Conservation (phyloP, 805 yeast species). For the Torulaspora gathmanii region DNA sequence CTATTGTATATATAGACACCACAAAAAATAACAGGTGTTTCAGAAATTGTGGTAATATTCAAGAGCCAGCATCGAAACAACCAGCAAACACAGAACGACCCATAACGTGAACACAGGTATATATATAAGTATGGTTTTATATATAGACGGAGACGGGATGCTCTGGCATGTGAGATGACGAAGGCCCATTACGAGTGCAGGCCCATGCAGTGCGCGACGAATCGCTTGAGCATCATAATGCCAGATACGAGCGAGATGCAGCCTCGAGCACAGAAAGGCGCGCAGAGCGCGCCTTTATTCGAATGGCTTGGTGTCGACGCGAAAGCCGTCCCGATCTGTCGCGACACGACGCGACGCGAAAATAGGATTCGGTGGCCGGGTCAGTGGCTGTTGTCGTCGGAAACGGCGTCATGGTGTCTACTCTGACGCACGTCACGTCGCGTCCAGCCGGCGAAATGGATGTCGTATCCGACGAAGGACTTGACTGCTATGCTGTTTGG, state of each 20-base stretch:
- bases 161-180: not conserved
- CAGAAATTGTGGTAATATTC: not conserved
- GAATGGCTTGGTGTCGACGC: constrained; percentile 4
- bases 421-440: not conserved
- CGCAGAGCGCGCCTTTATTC: not conserved
- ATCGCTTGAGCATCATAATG: not conserved
- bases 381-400: not conserved
- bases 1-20: not conserved
- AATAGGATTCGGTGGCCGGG: not conserved
- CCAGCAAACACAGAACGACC: no score
- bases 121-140: no score
- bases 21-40: not conserved
- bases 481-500: constrained; percentile 19
- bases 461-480: constrained; percentile 29
- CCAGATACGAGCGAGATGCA: not conserved
- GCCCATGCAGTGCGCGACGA: not conserved
- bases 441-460: constrained; percentile 28
- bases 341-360: constrained; percentile 1
- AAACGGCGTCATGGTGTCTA: not conserved
- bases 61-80: no score
- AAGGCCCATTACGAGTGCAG: not conserved
- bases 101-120: no score
- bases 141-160: not conserved
- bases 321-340: not conserved
- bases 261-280: not conserved